Base-by-base conservation (phyloP, 306 rosid species). In the Cyamopsis tetragonoloba region DNA sequence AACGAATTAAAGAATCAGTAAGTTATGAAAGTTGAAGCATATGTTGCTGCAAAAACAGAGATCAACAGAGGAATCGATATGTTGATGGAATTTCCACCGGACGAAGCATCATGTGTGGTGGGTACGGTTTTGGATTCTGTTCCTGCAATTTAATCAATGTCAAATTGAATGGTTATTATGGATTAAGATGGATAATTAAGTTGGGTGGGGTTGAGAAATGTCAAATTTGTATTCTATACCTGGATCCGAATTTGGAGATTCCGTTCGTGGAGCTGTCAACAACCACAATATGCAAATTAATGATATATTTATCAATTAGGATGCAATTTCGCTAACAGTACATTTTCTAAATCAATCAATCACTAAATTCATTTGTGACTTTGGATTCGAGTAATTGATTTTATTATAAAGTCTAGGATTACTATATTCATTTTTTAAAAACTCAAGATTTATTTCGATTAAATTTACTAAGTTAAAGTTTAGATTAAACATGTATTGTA, bases 81-180 rank as follows among this genome's bases (percentile, higher is more conserved):
- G 68, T 72, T 71, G 83, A 76, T 42, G 66, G 89, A 75, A 57
- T 78, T 85, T 69, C 85, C 96, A 0, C 56, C 41, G 6, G 96
- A 91, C 0, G 88, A 41, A 58, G 75, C 81, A 17, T 48, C 70
- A 2, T 67, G 82, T 17, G 84, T 44, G 6, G 92, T 20, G 31
- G 97, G 95, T 11, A 79, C 82, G 38, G 68, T 78, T 56, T 68
- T 82, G 8, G 92, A 76, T 61, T 91, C 90, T 0, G 74, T 30
- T 65, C 91, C 95, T 91, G 79, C 79, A 37, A 26, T 35, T 73
- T 4, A 67, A n/a, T n/a, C n/a, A n/a, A 32, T 18, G 15, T 28
- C 22, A 22, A 37, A 23, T 13, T 51, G 3, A 44, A 46, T 7
- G 10, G 20, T 53, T 14, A n/a, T n/a, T 23, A 24, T 38, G 12